These are phyloP conservation scores for Durusdinium trenchii DNA, from an alignment of 73 alveolate genomes.

Conservation along the genomic window DNA sequence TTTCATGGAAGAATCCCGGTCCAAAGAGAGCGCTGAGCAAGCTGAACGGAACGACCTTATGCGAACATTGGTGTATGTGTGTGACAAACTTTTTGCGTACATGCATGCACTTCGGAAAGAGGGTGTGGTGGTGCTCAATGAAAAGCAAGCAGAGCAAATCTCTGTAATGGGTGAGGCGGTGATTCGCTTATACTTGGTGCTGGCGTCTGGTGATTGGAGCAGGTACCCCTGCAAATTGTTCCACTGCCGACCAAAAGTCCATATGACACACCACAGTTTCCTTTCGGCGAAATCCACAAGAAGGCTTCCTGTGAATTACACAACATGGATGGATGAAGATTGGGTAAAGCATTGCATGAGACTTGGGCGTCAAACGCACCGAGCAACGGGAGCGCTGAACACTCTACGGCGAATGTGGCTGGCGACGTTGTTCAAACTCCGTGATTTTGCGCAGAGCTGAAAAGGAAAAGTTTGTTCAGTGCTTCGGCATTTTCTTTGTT, in stretches of 20 bases:
- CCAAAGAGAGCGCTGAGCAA: too few species aligned
- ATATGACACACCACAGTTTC: neutral
- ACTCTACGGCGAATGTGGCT: neutral
- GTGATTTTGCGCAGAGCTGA: neutral
- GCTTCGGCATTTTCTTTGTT: neutral
- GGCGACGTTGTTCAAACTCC: neutral
- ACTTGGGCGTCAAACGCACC: neutral
- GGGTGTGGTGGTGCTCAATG: neutral
- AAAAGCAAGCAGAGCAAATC: neutral
- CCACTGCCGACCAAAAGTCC: neutral
- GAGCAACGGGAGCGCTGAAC: neutral
- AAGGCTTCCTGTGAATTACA: neutral
- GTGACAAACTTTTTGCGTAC: neutral
- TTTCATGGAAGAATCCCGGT: neutral
- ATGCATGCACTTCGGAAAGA: neutral
- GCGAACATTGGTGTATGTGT: neutral
- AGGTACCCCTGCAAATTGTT: neutral
- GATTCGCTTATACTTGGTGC: neutral
- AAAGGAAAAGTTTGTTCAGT: neutral
- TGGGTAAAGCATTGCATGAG: neutral
- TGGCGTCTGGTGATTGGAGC: neutral
- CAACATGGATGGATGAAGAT: neutral
- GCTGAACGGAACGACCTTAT: neutral
- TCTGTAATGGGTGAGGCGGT: neutral
- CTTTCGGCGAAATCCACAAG: neutral